Evolutionary conservation across 2,329 filamentous ascomycete genomes (phyloP).

Genomic region (Exserohilum turcica): DNA sequence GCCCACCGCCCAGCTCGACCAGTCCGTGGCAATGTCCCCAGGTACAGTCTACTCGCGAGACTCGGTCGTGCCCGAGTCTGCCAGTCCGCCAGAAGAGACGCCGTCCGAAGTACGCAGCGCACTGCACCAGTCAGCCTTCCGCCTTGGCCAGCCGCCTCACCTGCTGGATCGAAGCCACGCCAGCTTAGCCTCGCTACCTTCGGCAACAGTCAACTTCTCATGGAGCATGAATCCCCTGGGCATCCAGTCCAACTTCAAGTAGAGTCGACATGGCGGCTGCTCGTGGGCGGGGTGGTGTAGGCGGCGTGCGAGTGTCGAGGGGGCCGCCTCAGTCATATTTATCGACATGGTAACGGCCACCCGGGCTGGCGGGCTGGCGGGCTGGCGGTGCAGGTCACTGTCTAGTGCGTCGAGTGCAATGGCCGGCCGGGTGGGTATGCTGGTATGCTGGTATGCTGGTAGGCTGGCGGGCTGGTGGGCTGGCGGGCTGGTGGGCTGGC

Average conservation of each 20-base stretch:
- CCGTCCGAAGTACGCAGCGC: slow-evolving; percentile 16
- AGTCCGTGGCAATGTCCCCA: slow-evolving; percentile 38
- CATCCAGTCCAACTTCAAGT: slow-evolving; percentile 45
- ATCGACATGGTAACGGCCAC: slow-evolving; percentile 25
- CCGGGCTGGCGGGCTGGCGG: slow-evolving; percentile 19
- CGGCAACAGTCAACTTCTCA: slow-evolving; percentile 40
- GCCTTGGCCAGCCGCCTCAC: slow-evolving; percentile 15
- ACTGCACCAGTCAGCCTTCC: slow-evolving; percentile 18
- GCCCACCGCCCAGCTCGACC: slow-evolving; percentile 24
- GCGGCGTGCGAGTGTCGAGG: slow-evolving; percentile 18
- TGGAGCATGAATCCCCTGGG: slow-evolving; percentile 52
- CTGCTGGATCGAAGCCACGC: slow-evolving; percentile 46
- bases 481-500: too few relatives aligned
- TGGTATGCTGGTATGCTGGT: too few relatives aligned
- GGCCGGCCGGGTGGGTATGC: slow-evolving; percentile 30
- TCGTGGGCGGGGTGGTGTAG: slow-evolving; percentile 15
- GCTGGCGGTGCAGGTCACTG: slow-evolving; percentile 21
- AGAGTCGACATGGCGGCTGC: slow-evolving; percentile 40
- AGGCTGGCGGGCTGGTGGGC: too few relatives aligned
- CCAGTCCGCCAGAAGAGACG: slow-evolving; percentile 28
- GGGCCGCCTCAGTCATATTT: slow-evolving; percentile 30
- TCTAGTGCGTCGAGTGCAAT: slow-evolving; percentile 43
- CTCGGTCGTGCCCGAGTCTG: slow-evolving; percentile 29
- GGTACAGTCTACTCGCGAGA: slow-evolving; percentile 37
- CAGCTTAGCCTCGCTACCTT: slow-evolving; percentile 52